These are phyloP conservation scores for Thraustochytrium sp. DNA, from an alignment of 352 stramenopile species.

Conservation along the genomic window DNA sequence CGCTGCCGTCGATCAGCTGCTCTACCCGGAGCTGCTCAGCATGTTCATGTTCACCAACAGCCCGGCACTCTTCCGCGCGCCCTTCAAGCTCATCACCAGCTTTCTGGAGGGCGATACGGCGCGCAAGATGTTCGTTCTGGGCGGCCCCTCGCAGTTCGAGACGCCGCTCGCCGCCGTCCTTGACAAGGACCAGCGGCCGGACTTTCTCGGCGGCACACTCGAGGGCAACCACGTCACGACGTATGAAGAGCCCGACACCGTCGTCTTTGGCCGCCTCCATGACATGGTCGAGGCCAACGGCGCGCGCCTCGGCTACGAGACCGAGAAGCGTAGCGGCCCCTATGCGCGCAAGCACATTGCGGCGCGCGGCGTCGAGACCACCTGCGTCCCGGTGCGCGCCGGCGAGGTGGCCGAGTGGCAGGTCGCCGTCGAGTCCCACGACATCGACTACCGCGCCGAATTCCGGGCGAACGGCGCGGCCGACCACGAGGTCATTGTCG, in stretches of 20 bases:
- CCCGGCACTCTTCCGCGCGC: not conserved
- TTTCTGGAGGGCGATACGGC: slow-evolving; percentile 3
- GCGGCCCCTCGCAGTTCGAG: not conserved
- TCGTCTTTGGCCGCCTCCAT: not conserved
- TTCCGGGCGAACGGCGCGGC: not conserved
- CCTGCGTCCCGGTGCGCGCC: not conserved
- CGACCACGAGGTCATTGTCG: not conserved
- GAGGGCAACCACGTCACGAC: not conserved
- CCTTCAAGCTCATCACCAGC: slow-evolving; percentile 10
- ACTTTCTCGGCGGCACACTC: slow-evolving; percentile 12
- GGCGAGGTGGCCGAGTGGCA: slow-evolving; percentile 28
- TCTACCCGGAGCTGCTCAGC: slow-evolving; percentile 25
- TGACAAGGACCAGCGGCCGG: not conserved
- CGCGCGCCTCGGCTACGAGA: not conserved
- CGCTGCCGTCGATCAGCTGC: slow-evolving; percentile 26
- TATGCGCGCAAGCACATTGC: not conserved
- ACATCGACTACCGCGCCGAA: not conserved
- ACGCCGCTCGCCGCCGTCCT: not conserved
- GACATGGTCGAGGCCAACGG: not conserved
- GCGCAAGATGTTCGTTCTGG: slow-evolving; percentile 30
- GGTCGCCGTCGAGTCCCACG: not conserved
- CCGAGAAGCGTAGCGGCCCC: not conserved
- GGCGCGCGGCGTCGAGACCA: not conserved
- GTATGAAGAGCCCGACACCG: not conserved
- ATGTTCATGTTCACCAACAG: slow-evolving; percentile 30